Base-by-base conservation (phyloP, 1,284 basidiomycete species). In the Tylopilus orsonianus region DNA sequence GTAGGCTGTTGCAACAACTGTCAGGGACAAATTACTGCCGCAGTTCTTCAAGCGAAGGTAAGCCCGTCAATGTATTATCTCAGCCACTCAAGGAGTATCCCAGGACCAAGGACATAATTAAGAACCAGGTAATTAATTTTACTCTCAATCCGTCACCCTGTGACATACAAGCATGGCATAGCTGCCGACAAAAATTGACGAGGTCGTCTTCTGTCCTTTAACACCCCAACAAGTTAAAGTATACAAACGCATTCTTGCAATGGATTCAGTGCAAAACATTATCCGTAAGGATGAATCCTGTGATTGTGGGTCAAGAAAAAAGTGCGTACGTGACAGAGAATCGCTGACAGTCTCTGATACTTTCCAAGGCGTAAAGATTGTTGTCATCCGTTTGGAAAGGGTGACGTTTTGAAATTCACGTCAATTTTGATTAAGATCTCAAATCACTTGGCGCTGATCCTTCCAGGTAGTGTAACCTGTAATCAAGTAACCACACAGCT, bases 161-260 rank as follows among this genome's bases (percentile, higher is more conserved):
- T 32, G 18, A 30, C 5, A 36, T 12, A 50, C 34, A 8, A 42
- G 23, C 8, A 12, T 29, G 30, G n/a, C 18, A 34, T 56, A 93
- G 83, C 75, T 95, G 12, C 92, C 92, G 0, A 72, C 74, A 54
- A 95, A 95, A 71, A 79, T 75, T 0, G 92, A 95, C 58, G 76
- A 90, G 60, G 85, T 94, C n/a, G 89, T 93, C 6, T 93, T 94
- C 61, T 95, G 92, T 61, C 90, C 90, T 14, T 69, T 95, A 39
- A 87, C 87, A 0, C 50, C 69, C 0, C 75, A 70, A 30, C 92
- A 94, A 65, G 77, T 81, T 18, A 60, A 66, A 10, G 85, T 83
- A 0, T 94, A 95, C 68, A 85, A 80, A 55, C 75, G 78, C 3
- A 76, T 94, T 18, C 68, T 93, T 18, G 66, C 68, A 9, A 79